phyloP scores from a whole-genome alignment of 2,329 filamentous ascomycete genomes.

The Rhinocladiella mackenziei region DNA sequence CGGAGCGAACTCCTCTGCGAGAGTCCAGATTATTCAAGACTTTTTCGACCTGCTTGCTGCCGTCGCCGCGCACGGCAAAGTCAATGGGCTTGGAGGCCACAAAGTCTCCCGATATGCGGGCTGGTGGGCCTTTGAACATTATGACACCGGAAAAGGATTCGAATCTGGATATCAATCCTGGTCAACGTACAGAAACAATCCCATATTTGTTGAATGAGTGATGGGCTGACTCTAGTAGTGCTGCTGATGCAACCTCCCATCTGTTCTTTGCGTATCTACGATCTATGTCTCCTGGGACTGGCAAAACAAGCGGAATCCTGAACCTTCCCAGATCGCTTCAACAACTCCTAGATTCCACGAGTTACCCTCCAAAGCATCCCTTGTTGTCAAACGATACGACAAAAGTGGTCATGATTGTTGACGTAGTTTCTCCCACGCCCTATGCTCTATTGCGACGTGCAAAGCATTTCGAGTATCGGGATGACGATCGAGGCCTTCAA shows the following conservation, averaged over 20 bases:
- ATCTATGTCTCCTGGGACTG: constrained; percentile 75
- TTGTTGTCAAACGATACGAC: constrained; percentile 77
- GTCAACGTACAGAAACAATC: constrained; percentile 59
- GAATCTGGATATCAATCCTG: constrained; percentile 90
- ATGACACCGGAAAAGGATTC: constrained; percentile 82
- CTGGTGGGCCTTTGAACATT: constrained; percentile 97
- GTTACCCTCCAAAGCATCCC: constrained; percentile 78
- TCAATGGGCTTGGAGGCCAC: constrained; percentile 84
- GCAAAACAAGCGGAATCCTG: constrained; percentile 71
- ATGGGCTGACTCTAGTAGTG: constrained; percentile 49
- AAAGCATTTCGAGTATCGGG: constrained; percentile 92
- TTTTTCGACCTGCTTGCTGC: constrained; percentile 93
- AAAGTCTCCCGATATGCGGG: constrained; percentile 93
- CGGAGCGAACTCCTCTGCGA: constrained; percentile 80
- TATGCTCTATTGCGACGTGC: constrained; percentile 85
- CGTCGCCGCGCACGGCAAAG: constrained; percentile 87
- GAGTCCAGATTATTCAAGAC: constrained; percentile 85
- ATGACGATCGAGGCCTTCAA: constrained; percentile 78
- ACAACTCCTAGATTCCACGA: constrained; percentile 83
- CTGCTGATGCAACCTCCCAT: constrained; percentile 92
- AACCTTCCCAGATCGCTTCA: constrained; percentile 85
- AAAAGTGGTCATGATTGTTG: constrained; percentile 94
- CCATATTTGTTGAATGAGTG: not conserved
- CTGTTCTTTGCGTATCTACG: constrained; percentile 96
- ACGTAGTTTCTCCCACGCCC: constrained; percentile 88